Evolutionary conservation across 345 rosid genomes (phyloP), one percentile per base, ranked within the genome.

Genomic region (Acer negundo): DNA sequence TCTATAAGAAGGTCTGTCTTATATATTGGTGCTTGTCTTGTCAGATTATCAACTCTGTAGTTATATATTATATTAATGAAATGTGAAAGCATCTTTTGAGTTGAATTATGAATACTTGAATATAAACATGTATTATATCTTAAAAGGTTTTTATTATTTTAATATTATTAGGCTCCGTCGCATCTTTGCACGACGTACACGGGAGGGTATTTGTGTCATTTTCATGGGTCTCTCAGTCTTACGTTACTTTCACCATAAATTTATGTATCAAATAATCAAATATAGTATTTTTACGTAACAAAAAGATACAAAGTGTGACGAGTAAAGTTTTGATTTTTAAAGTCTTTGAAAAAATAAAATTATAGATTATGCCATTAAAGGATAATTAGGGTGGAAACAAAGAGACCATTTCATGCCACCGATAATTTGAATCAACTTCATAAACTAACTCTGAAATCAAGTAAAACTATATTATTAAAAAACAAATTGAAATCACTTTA

Each of bases 71-170:
- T 55, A 28, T 64, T 3, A 62, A 75, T 64, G 31, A 75, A 23
- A 26, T 47, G 47, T 12, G 28, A 64, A 35, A 35, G 71, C 71
- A 51, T 66, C 49, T 49, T 6, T 35, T 19, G 20, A 17, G 77
- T 74, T 63, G 69, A 74, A n/a, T n/a, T n/a, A n/a, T n/a, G n/a
- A n/a, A 73, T 62, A 16, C 46, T 74, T 63, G 69, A 74, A 73
- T 62, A 17, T 62, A 22, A 23, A 59, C 3, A 26, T 13, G 44
- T n/a, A 42, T 55, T 9, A 20, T 42, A 59, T 46, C 24, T 42
- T 46, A 62, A 28, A 28, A n/a, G 24, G 7, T 40, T 3, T 64
- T 1, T 64, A 26, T 22, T 46, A 1, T 28, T 1, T 59, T 8
- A 61, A 35, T 28, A 9, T 24, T 9, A 44, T 62, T 26, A 10